Conservation (phyloP, 116 monocot genomes). For the Posidonia oceanica region DNA sequence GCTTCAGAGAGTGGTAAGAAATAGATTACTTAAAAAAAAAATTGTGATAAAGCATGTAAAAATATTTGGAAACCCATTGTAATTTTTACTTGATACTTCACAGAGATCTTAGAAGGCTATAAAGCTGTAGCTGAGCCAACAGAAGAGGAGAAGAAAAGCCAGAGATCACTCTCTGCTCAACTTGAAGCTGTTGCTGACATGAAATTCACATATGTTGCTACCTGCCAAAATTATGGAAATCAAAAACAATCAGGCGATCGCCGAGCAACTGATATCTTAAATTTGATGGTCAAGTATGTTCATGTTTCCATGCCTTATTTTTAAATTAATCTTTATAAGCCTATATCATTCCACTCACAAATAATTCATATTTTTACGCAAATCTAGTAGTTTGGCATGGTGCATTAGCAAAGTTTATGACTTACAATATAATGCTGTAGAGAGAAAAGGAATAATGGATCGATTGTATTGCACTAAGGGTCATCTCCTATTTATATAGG, state of each 20-base stretch:
- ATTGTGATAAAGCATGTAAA: background rate
- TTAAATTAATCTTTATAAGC: too few relatives aligned
- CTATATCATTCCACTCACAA: too few relatives aligned
- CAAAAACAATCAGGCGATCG: conserved; percentile 92
- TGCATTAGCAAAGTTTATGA: too few relatives aligned
- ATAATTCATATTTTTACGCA: too few relatives aligned
- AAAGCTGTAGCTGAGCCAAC: conserved; percentile 65
- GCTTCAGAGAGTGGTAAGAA: conserved; percentile 71
- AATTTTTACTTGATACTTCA: conserved; percentile 7
- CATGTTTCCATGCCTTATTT: conserved; percentile 1
- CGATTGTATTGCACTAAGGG: too few relatives aligned
- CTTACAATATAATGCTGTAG: too few relatives aligned
- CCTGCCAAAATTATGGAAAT: conserved; percentile 95
- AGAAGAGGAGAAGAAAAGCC: conserved; percentile 74
- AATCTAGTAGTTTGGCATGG: too few relatives aligned
- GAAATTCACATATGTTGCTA: conserved; percentile 94
- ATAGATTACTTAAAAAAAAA: background rate
- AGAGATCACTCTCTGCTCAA: conserved; percentile 71
- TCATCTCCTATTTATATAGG: too few relatives aligned
- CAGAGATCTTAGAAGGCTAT: conserved; percentile 91
- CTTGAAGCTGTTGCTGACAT: conserved; percentile 91
- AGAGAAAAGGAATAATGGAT: too few relatives aligned
- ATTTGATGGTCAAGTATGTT: conserved; percentile 95
- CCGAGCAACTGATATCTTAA: conserved; percentile 92
- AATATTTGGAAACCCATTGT: background rate